Conservation (phyloP, 2,329 filamentous ascomycete species). For the Dactylellina haptotyla region DNA sequence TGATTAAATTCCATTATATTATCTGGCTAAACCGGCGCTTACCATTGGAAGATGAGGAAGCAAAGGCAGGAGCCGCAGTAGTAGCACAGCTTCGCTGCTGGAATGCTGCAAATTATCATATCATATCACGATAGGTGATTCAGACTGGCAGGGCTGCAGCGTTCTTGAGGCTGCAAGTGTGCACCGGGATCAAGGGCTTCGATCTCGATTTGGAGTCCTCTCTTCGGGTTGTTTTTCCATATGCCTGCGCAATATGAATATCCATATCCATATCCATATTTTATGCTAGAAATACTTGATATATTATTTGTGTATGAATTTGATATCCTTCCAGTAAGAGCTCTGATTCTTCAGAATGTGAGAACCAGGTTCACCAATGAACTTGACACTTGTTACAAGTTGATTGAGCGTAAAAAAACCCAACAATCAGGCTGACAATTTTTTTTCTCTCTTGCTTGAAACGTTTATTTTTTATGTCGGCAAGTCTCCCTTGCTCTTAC, state of each 20-base stretch:
- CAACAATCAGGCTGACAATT: background rate
- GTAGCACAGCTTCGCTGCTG: slow-evolving; percentile 13
- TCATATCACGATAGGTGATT: background rate
- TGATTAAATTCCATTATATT: no score
- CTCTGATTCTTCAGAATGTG: slow-evolving; percentile 17
- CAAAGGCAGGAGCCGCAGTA: slow-evolving; percentile 6
- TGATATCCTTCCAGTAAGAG: slow-evolving; percentile 7
- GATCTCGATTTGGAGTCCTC: slow-evolving; percentile 7
- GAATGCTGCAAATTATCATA: slow-evolving; percentile 3
- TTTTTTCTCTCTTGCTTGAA: background rate
- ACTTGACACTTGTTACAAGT: slow-evolving; percentile 48
- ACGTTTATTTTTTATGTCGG: slow-evolving; percentile 1
- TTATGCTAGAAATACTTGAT: no score
- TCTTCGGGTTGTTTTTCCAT: background rate
- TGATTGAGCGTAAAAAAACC: slow-evolving; percentile 31
- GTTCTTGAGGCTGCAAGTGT: slow-evolving; percentile 8
- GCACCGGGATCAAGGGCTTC: slow-evolving; percentile 11
- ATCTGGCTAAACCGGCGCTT: no score
- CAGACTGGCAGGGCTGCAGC: slow-evolving; percentile 26
- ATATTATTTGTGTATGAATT: no score
- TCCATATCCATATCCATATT: background rate
- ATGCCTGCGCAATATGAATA: background rate
- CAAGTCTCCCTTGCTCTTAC: no score
- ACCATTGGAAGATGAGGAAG: no score
- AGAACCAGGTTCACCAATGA: background rate